Conservation (phyloP, 2,329 filamentous ascomycete species). For the Fusarium sp. region DNA sequence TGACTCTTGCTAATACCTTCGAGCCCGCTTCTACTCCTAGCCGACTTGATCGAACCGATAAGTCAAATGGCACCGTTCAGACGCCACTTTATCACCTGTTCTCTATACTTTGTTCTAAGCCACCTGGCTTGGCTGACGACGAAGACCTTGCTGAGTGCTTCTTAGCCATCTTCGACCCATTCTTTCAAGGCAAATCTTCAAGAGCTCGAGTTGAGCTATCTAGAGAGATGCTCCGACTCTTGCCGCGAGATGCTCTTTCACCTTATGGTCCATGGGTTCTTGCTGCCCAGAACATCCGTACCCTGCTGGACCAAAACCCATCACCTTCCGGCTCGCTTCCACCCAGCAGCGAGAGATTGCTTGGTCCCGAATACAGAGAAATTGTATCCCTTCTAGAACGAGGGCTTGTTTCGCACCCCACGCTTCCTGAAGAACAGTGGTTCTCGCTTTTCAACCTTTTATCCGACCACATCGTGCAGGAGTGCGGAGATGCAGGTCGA, state of each 20-base stretch:
- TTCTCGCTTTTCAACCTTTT: slow-evolving; percentile 68
- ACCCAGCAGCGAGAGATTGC: slow-evolving; percentile 55
- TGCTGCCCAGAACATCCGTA: slow-evolving; percentile 60
- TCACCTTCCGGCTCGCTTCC: slow-evolving; percentile 39
- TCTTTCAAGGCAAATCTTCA: slow-evolving; percentile 64
- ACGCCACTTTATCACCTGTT: slow-evolving; percentile 76
- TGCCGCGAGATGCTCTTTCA: slow-evolving; percentile 59
- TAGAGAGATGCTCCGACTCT: slow-evolving; percentile 63
- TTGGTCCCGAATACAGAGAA: slow-evolving; percentile 78
- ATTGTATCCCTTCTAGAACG: slow-evolving; percentile 75
- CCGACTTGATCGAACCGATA: slow-evolving; percentile 65
- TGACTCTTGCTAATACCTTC: slow-evolving; percentile 67
- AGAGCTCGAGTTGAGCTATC: slow-evolving; percentile 61
- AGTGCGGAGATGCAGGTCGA: slow-evolving; percentile 76
- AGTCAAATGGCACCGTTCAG: slow-evolving; percentile 63
- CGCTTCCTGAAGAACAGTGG: slow-evolving; percentile 63
- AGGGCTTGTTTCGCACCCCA: slow-evolving; percentile 65
- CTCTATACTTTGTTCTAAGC: slow-evolving; percentile 66
- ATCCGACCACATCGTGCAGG: slow-evolving; percentile 66
- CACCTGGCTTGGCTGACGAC: slow-evolving; percentile 62
- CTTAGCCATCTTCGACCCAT: slow-evolving; percentile 67
- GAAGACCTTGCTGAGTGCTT: slow-evolving; percentile 62
- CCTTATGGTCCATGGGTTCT: slow-evolving; percentile 66
- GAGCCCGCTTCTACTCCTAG: slow-evolving; percentile 75
- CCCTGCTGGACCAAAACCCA: slow-evolving; percentile 54